Base-by-base conservation (phyloP, 805 yeast species). In the Hanseniaspora opuntiae region DNA sequence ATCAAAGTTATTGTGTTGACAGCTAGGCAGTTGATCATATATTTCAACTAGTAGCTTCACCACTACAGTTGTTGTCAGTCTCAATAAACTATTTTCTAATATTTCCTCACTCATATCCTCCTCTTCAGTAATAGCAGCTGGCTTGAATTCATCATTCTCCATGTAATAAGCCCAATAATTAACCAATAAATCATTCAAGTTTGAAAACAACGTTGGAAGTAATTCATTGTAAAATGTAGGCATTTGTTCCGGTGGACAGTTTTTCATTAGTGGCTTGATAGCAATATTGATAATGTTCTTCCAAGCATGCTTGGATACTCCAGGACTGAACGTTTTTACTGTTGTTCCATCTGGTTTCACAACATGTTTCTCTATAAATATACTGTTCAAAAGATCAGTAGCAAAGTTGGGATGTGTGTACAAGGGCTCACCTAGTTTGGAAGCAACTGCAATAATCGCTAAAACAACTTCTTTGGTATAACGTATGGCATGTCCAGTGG, bases 391-490 rank as follows among this genome's bases (percentile, higher is more conserved):
- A 45, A 93, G 69, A 60, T 79, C 66, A 5, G 72, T 66, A 0
- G 95, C 95, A 56, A 87, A 79, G 48, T 80, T 81, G 2, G 96
- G 96, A 44, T 89, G 79, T 57, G 82, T 89, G 62, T 86, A 93
- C 56, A 93, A 73, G 0, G 96, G 84, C 56, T 83, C 94, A 48
- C 93, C 97, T 53, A 93, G 72, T 61, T 86, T 90, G 0, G 96
- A 79, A 50, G 93, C 84, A 1, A 96, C 86, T 17, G 94, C 89
- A 36, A 93, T 74, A 0, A 97, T 86, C 58, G 90, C 69, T 63
- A 88, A 85, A 2, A 96, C 95, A 65, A 94, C 93, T 66, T 93
- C 98, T 59, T 98, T 77, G 0, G 98, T 93, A 63, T 94, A 93
- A 61, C 98, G 74, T 16, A 93, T 82, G 62, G 87, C 86, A 66